Base-by-base conservation (phyloP, 352 stramenopile species). In the Stramenopiles sp. region DNA sequence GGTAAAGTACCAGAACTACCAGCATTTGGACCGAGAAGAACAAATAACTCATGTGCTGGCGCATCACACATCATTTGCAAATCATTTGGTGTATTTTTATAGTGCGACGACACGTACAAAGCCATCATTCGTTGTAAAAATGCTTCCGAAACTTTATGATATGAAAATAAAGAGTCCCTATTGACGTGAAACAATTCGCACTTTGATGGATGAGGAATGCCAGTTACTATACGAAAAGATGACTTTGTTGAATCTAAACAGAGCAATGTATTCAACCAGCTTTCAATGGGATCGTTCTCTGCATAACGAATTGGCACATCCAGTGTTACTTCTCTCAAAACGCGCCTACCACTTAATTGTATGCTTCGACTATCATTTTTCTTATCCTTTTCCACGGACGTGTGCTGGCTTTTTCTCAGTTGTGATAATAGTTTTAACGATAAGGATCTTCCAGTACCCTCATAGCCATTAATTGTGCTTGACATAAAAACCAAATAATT, bases 21-120 rank as follows among this genome's bases (percentile, higher is more conserved):
- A 76, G 1, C 31, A 71, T 1, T 1, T 0, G 97, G 97, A 0
- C 94, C 95, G 0, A 99, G 86, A 0, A 99, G 89, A 30, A 97
- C 95, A 86, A 99, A 99, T 7, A 99, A 90, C 82, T 96, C 91
- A 84, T 99, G 97, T 7, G 96, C 94, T 0, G 97, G 97, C 14
- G 96, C 96, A 86, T 99, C 97, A 31, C 92, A 97, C 0, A 99
- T 88, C 85, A 99, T 88, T 88, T 99, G 96, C 71, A 99, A 87
- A 88, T 99, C 97, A 86, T 99, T 99, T 8, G 97, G 97, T 83
- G 95, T 93, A 87, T 99, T 99, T 86, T 99, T 99, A 92, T 99
- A 99, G 88, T 99, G 97, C 31, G 95, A 97, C 71, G 94, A 94
- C 71, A 97, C 97, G 84, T 99, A 99, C 4, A 99, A 88, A 32